A percentile compares a stretch with the other conserved stretches of the same genome.
These are phyloP conservation scores for Plasmopara muralis DNA, from an alignment of 352 stramenopile genomes.

Conservation along the genomic window DNA sequence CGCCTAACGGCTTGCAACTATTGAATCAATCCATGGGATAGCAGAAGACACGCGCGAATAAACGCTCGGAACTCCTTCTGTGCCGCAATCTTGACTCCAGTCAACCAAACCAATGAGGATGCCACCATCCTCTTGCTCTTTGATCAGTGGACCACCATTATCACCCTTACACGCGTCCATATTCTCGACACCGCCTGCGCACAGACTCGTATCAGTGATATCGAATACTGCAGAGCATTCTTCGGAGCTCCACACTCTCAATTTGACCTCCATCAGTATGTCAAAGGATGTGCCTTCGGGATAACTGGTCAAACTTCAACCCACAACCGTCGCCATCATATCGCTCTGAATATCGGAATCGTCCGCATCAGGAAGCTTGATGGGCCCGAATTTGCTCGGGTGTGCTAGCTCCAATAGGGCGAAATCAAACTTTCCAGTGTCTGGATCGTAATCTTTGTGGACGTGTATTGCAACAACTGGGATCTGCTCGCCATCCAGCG, in stretches of 20 bases:
- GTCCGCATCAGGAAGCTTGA: neutral
- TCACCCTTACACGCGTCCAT: slow-evolving; percentile 42
- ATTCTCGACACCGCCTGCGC: slow-evolving; percentile 25
- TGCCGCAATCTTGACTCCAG: slow-evolving; percentile 38
- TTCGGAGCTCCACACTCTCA: neutral
- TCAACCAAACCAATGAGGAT: slow-evolving; percentile 35
- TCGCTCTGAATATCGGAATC: neutral
- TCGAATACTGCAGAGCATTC: too few relatives aligned
- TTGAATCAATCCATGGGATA: neutral
- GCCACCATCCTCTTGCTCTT: slow-evolving; percentile 16
- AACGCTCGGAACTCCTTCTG: slow-evolving; percentile 17
- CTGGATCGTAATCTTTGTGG: neutral
- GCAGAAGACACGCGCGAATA: slow-evolving; percentile 1
- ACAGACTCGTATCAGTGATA: slow-evolving; percentile 29
- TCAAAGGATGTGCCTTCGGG: neutral
- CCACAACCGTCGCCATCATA: neutral
- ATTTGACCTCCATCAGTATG: too few relatives aligned
- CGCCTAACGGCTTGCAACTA: too few relatives aligned
- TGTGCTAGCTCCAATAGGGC: neutral
- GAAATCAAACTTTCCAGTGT: neutral
- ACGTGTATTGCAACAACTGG: slow-evolving; percentile 10
- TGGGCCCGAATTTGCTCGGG: neutral
- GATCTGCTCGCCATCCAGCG: slow-evolving; percentile 18
- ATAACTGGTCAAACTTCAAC: neutral
- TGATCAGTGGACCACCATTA: slow-evolving; percentile 39